A percentile compares a stretch with the other conserved stretches of the same genome.
Conservation (phyloP, 2,329 filamentous ascomycete species). For the Colletotrichum neosansevieriae region DNA sequence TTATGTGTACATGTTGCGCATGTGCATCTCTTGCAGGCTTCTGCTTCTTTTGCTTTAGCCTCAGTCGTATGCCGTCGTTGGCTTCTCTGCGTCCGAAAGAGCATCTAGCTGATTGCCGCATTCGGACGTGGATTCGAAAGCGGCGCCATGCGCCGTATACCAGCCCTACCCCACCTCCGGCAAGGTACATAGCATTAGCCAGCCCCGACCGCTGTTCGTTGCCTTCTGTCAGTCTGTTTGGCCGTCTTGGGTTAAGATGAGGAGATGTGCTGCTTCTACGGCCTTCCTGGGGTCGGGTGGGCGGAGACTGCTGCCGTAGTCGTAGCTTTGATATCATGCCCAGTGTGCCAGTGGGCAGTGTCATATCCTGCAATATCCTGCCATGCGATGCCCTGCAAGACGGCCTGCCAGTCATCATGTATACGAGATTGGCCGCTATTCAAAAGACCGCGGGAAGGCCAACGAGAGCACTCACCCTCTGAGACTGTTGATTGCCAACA, state of each 20-base stretch:
- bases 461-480: not conserved
- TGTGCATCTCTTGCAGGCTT: slow-evolving; percentile 27
- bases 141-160: slow-evolving; percentile 31
- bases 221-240: slow-evolving; percentile 24
- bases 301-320: slow-evolving; percentile 9
- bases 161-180: slow-evolving; percentile 24
- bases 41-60: slow-evolving; percentile 34
- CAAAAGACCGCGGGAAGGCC: not conserved
- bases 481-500: slow-evolving; percentile 22
- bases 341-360: slow-evolving; percentile 5
- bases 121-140: slow-evolving; percentile 40
- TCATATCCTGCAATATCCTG: not conserved
- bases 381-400: not conserved
- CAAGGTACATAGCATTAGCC: slow-evolving; percentile 13
- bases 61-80: slow-evolving; percentile 34
- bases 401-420: not conserved
- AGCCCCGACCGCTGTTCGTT: not conserved
- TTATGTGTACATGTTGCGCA: slow-evolving; percentile 40
- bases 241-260: slow-evolving; percentile 39
- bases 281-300: not conserved
- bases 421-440: slow-evolving; percentile 2
- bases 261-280: slow-evolving; percentile 12
- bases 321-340: not conserved
- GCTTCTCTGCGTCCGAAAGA: slow-evolving; percentile 41
- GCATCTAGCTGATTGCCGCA: slow-evolving; percentile 42